Percentiles rank a stretch among this genome's conserved stretches.
Conservation (phyloP, 768 basidiomycete species). For the Suillus subaureus region DNA sequence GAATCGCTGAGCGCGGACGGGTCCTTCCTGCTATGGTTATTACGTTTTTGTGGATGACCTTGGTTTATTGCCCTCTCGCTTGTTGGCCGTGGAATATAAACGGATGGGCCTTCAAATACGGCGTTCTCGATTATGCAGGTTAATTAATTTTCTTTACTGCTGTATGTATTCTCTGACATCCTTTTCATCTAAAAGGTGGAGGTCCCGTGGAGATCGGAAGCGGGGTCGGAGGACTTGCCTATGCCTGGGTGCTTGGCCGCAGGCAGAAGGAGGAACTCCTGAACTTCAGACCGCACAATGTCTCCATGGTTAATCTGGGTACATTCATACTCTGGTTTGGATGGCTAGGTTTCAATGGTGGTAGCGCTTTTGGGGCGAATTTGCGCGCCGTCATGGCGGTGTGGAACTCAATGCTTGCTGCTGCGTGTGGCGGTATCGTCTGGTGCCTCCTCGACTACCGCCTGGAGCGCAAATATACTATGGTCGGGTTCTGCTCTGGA, state of each 20-base stretch:
- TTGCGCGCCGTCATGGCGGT: conserved; percentile 82
- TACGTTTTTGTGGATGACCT: conserved; percentile 81
- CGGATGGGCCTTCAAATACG: conserved; percentile 86
- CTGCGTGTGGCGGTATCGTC: conserved; percentile 78
- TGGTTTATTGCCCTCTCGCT: conserved; percentile 88
- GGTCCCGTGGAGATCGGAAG: conserved; percentile 88
- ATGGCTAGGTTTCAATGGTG: conserved; percentile 90
- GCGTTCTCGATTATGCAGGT: conserved; percentile 88
- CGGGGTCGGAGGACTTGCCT: conserved; percentile 84
- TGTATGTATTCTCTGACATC: conserved; percentile 1
- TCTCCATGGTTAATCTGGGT: conserved; percentile 79
- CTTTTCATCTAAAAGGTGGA: conserved; percentile 51
- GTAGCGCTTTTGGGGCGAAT: conserved; percentile 86
- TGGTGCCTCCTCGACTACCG: conserved; percentile 85
- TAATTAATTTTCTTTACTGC: conserved; percentile 12
- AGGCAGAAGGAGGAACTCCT: conserved; percentile 70
- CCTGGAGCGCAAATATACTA: conserved; percentile 79
- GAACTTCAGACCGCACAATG: conserved; percentile 89
- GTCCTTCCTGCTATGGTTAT: conserved; percentile 82
- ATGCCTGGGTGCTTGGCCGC: conserved; percentile 84
- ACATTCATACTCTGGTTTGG: conserved; percentile 89
- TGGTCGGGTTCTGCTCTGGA: conserved; percentile 90
- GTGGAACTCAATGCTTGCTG: conserved; percentile 88
- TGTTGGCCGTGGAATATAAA: conserved; percentile 82
- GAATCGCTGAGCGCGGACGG: conserved; percentile 84